Evolutionary conservation across 129 eudicot species (phyloP), one percentile per base, ranked within the genome.

Genomic region (Arctium minus): DNA sequence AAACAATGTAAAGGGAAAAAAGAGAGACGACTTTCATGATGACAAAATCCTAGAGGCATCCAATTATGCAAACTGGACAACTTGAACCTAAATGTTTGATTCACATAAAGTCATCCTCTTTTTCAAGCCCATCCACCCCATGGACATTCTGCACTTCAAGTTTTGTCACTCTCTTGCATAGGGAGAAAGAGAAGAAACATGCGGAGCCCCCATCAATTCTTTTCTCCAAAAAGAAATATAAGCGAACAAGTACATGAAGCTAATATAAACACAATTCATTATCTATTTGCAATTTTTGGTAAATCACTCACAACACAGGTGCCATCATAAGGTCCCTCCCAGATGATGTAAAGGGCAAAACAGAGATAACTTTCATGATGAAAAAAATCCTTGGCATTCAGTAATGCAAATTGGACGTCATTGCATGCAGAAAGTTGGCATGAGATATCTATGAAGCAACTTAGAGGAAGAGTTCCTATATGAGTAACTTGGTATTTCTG

Each of bases 81-180:
- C 71, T 65, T 65, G 32, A 65, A 65, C 22, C 71, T 8, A 65
- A 65, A 65, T 65, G 5, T 65, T 60, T 65, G 35, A 65, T 65
- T 35, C 6, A 65, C 35, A 2, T 65, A 65, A 65, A 65, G 35
- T 65, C 71, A 10, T 93, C 93, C 86, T 96, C 96, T 83, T 93
- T 93, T 85, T 98, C 99, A 81, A 96, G 93, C 72, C 99, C 99
- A 87, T 96, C 99, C 22, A 88, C 81, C 53, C 98, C 99, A 84
- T 96, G 99, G 74, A 90, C 98, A 84, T 87, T 91, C 90, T 85
- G 97, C 96, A 85, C 89, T 33, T 97, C 96, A 85, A 93, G 96
- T 83, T 96, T 93, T 74, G 92, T 92, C 64, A 94, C 87, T 92
- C 89, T 98, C 93, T 88, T 32, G 87, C 79, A 85, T 32, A 78